Evolutionary conservation across 306 rosid species (phyloP).

Genomic region (Mimosa bimucronata): DNA sequence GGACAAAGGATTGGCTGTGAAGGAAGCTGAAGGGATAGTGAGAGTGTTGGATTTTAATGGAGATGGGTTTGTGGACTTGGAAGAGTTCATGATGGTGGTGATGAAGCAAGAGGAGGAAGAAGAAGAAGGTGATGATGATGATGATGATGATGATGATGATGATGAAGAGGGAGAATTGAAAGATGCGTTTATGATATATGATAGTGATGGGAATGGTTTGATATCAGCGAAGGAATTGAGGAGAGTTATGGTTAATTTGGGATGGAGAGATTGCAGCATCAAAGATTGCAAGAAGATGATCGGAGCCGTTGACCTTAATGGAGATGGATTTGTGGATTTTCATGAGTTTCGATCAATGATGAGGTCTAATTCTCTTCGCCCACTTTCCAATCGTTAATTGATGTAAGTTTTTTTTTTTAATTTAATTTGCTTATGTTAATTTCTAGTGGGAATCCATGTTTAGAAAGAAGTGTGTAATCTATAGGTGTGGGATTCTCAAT

Average conservation of each 20-base stretch:
- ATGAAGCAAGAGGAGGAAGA: constrained; percentile 37
- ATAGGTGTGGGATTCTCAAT: not conserved
- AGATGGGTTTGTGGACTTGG: constrained; percentile 73
- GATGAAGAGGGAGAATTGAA: constrained; percentile 37
- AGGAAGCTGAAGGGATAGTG: constrained; percentile 69
- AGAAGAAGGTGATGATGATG: not conserved
- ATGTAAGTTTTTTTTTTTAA: not conserved
- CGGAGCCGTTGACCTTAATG: constrained; percentile 63
- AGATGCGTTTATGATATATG: constrained; percentile 76
- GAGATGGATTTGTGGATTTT: constrained; percentile 78
- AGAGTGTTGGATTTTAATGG: constrained; percentile 62
- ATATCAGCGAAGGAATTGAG: constrained; percentile 66
- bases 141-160: constrained; percentile 18
- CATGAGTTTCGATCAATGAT: constrained; percentile 71
- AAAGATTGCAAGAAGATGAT: constrained; percentile 67
- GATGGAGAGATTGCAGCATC: constrained; percentile 58
- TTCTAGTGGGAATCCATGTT: not conserved
- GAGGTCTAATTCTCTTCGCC: constrained; percentile 34
- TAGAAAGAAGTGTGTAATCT: not conserved
- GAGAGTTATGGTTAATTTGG: constrained; percentile 58
- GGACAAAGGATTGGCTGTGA: constrained; percentile 38
- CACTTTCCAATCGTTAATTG: constrained; percentile 20
- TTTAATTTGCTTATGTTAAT: not conserved
- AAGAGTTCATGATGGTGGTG: constrained; percentile 75
- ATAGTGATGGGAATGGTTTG: constrained; percentile 59